These are phyloP conservation scores for Metschnikowia amazonensis DNA, from an alignment of 805 yeast species.

Conservation along the genomic window DNA sequence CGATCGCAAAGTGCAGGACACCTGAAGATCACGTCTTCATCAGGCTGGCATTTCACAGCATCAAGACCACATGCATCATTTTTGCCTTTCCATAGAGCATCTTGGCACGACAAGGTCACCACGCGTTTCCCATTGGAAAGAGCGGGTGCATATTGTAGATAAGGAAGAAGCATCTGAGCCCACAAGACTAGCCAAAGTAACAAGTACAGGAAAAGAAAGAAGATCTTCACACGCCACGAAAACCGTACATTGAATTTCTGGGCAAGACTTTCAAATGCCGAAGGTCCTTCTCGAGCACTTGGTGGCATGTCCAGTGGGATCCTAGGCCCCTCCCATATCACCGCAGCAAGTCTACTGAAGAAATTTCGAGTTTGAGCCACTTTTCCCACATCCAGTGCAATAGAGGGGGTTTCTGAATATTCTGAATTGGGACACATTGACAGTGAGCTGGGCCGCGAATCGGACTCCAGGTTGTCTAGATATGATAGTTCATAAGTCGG, in stretches of 20 bases:
- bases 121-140: constrained; percentile 22
- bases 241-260: constrained; percentile 26
- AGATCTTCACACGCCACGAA: constrained; percentile 24
- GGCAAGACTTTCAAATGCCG: constrained; percentile 45
- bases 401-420: background rate
- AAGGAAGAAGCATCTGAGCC: constrained; percentile 41
- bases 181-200: constrained; percentile 44
- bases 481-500: constrained; percentile 4
- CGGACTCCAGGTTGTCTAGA: background rate
- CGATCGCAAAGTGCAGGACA: constrained; percentile 89
- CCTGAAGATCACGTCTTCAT: constrained; percentile 52
- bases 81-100: constrained; percentile 67
- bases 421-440: background rate
- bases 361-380: background rate
- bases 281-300: constrained; percentile 22
- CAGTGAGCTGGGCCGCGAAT: constrained; percentile 1
- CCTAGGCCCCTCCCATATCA: constrained; percentile 56
- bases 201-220: constrained; percentile 37
- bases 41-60: constrained; percentile 51
- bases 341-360: constrained; percentile 20
- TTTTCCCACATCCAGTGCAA: background rate
- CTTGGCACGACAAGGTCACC: constrained; percentile 47
- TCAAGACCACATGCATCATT: constrained; percentile 72
- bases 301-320: constrained; percentile 49
- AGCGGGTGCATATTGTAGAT: constrained; percentile 41